Conservation (phyloP, 73 alveolate species). For the Paramecium primaurelia region DNA sequence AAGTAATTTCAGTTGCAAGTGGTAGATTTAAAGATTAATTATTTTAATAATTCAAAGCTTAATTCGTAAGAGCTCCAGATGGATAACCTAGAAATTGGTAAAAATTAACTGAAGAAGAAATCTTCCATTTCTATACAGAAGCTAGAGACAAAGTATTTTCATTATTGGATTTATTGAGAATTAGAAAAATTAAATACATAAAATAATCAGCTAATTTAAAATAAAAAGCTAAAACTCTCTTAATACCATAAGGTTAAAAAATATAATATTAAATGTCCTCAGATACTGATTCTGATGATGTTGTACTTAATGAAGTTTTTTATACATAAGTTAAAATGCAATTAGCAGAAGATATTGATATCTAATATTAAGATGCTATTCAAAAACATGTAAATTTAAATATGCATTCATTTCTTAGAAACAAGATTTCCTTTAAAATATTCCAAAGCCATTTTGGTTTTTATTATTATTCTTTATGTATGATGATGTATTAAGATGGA, state of each 20-base stretch:
- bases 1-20: background rate
- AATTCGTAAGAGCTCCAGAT: background rate
- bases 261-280: background rate
- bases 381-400: background rate
- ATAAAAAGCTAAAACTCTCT: background rate
- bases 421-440: conserved; percentile 20
- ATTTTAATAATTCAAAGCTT: background rate
- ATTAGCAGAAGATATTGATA: background rate
- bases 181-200: background rate
- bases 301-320: background rate
- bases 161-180: background rate
- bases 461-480: conserved; percentile 46
- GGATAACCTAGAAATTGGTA: conserved; percentile 3
- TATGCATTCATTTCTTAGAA: background rate
- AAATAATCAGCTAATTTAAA: background rate
- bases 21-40: conserved; percentile 28
- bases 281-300: background rate
- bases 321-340: background rate
- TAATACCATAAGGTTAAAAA: background rate
- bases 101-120: background rate
- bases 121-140: background rate
- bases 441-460: conserved; percentile 53
- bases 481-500: conserved; percentile 62
- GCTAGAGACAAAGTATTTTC: background rate
- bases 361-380: conserved; percentile 28